phyloP scores from a whole-genome alignment of 768 basidiomycete genomes.

The Neoboletus brunneissimus region DNA sequence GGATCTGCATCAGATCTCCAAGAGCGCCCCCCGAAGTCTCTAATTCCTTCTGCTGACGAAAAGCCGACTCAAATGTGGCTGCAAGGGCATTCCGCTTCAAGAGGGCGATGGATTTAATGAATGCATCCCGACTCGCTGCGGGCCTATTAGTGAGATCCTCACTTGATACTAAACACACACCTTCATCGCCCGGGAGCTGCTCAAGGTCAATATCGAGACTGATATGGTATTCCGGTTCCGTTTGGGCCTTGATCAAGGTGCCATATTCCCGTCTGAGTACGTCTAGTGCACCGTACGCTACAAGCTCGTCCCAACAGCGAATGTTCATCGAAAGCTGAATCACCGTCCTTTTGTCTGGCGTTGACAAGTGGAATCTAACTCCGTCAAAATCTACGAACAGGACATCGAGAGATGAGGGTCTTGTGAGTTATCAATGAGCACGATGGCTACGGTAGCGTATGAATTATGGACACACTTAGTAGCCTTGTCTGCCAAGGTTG shows the following conservation, averaged over 20 bases:
- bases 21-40: slow-evolving; percentile 64
- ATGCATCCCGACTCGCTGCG: slow-evolving; percentile 72
- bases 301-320: slow-evolving; percentile 94
- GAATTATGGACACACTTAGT: slow-evolving; percentile 56
- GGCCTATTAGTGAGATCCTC: slow-evolving; percentile 6
- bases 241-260: slow-evolving; percentile 55
- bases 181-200: slow-evolving; percentile 73
- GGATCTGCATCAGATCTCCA: slow-evolving; percentile 87
- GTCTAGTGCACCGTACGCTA: slow-evolving; percentile 79
- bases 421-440: slow-evolving; percentile 35
- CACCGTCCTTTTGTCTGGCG: slow-evolving; percentile 77
- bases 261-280: slow-evolving; percentile 84
- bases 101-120: slow-evolving; percentile 78
- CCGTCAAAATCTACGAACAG: slow-evolving; percentile 98
- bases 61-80: slow-evolving; percentile 90
- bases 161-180: slow-evolving; percentile 42
- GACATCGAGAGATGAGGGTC: slow-evolving; percentile 89
- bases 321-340: slow-evolving; percentile 94
- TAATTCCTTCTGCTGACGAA: slow-evolving; percentile 78
- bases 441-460: slow-evolving; percentile 1
- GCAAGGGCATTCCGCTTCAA: slow-evolving; percentile 93
- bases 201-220: slow-evolving; percentile 87
- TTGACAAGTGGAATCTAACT: slow-evolving; percentile 90
- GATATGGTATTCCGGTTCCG: slow-evolving; percentile 88
- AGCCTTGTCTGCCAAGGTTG: slow-evolving; percentile 82